These are phyloP conservation scores for Seminavis robusta DNA, from an alignment of 108 stramenopile genomes.

Conservation along the genomic window DNA sequence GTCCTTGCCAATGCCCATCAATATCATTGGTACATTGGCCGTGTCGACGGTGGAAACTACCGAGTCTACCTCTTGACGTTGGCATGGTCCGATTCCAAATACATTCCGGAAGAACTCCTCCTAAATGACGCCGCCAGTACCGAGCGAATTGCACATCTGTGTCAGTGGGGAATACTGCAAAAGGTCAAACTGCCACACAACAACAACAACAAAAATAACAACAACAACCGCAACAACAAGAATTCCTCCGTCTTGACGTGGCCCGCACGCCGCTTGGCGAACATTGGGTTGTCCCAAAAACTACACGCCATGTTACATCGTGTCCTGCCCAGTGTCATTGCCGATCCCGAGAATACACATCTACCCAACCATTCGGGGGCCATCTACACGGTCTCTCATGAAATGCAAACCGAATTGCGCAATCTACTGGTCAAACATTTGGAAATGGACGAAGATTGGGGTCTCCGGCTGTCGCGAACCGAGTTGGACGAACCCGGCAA, in stretches of 20 bases:
- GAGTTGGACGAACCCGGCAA: neutral
- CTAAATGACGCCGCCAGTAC: neutral
- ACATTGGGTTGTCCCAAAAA: neutral
- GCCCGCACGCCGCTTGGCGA: neutral
- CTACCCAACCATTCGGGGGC: neutral
- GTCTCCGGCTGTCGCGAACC: neutral
- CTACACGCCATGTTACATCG: neutral
- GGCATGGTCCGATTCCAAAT: neutral
- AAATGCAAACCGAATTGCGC: neutral
- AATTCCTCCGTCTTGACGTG: neutral
- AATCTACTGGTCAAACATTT: neutral
- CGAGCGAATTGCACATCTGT: neutral
- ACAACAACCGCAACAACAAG: neutral
- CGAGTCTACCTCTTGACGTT: neutral
- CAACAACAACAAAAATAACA: neutral
- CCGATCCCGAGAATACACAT: neutral
- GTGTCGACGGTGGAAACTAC: neutral
- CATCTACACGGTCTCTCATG: neutral
- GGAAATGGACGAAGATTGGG: neutral
- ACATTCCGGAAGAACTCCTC: slow-evolving; percentile 2
- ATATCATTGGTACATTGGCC: slow-evolving; percentile 2
- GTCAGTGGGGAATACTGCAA: slow-evolving; percentile 2
- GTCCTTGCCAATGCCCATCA: neutral
- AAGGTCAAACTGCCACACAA: neutral
- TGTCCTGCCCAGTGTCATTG: neutral